Conservation (phyloP, 208 protist genomes). For the Endotrypanum monterogeii region DNA sequence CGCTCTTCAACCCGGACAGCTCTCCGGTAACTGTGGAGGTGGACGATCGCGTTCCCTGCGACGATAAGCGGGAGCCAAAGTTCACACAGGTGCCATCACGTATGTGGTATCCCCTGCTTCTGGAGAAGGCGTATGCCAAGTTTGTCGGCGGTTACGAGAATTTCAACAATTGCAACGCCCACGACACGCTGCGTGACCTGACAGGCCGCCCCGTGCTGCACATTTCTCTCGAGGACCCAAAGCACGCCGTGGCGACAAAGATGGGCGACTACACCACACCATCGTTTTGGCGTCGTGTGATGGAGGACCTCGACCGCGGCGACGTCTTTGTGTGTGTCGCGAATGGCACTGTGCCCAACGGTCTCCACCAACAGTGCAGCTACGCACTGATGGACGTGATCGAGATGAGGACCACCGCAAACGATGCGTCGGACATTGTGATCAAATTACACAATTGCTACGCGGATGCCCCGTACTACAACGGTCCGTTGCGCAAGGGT, state of each 20-base stretch:
- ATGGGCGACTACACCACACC: conserved; percentile 72
- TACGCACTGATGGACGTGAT: conserved; percentile 78
- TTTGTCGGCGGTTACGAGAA: conserved; percentile 83
- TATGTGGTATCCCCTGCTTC: conserved; percentile 82
- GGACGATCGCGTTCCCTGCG: conserved; percentile 79
- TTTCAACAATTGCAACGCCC: conserved; percentile 79
- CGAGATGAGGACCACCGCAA: conserved; percentile 38
- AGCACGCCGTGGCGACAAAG: conserved; percentile 67
- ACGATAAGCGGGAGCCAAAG: conserved; percentile 68
- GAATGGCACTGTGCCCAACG: conserved; percentile 54
- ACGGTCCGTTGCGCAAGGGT: conserved; percentile 44
- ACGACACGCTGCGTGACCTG: conserved; percentile 84
- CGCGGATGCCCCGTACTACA: conserved; percentile 58
- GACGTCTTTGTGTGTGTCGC: conserved; percentile 79
- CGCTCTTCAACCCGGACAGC: conserved; percentile 78
- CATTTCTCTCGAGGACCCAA: conserved; percentile 79
- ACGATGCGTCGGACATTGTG: conserved; percentile 56
- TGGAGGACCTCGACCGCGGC: conserved; percentile 54
- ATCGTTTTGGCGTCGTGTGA: conserved; percentile 70
- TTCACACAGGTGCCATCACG: conserved; percentile 69
- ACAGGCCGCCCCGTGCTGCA: conserved; percentile 81
- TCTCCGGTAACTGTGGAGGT: conserved; percentile 65
- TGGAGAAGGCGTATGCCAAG: conserved; percentile 93
- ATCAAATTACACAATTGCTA: conserved; percentile 85
- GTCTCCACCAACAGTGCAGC: conserved; percentile 73